Base-by-base conservation (phyloP, 768 basidiomycete genomes). In the Tricholoma sp. region DNA sequence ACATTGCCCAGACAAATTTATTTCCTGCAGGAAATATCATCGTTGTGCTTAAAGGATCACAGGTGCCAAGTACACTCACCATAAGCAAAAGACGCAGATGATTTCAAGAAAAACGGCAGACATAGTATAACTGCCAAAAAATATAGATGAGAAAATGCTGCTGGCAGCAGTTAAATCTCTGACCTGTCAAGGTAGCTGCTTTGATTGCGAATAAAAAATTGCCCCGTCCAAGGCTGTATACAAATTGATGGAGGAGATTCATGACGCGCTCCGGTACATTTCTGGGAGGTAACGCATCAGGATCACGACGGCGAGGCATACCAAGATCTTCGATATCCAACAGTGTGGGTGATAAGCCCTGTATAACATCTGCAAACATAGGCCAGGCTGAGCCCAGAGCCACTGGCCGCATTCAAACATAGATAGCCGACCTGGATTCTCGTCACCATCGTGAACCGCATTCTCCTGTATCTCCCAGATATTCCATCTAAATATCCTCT, bases 1-100 rank as follows among this genome's bases (percentile, higher is more conserved):
- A 89, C 84, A 89, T 76, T 9, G 76, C 87, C 89, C 89, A 91
- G 3, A 85, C 78, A 62, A 84, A 83, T 54, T 80, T 75, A 56
- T 89, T 82, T 33, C 70, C 88, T 86, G 52, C 17, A 48, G 24
- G 4, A 55, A 54, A 3, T 37, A 49, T 13, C 3, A n/a, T 36
- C 24, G 8, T 54, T 11, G 18, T 5, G 24, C 24, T 24, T 24
- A 4, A 4, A 24, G 24, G 24, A 24, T 24, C 24, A 4, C 4
- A 24, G 12, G 12, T 3, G 45, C 6, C 15, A 57, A 53, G 39
- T 18, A 34, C 33, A n/a, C 82, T 53, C 49, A 84, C 84, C 58
- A 56, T 84, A 87, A 1, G 86, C 85, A 63, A 81, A 86, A 4
- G 61, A 58, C 0, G 85, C 84, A 1, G 81, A 79, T 3, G 68